These are phyloP conservation scores for Somion occarium DNA, from an alignment of 1,284 basidiomycete species.

Conservation along the genomic window DNA sequence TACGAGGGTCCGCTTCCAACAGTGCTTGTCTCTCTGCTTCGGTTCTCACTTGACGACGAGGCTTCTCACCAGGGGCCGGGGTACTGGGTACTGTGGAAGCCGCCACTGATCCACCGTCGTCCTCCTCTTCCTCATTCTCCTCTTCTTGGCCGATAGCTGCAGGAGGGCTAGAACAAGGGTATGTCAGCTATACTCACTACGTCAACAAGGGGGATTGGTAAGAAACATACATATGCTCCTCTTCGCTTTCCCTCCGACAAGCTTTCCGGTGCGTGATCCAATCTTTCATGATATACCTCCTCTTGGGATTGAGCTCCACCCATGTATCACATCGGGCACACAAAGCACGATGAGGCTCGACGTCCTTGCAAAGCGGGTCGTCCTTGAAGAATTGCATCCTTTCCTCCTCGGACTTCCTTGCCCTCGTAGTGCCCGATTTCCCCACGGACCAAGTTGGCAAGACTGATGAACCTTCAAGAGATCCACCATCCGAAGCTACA, in stretches of 20 bases:
- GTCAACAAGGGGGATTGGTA: not conserved
- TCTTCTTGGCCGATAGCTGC: not conserved
- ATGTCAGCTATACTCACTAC: not conserved
- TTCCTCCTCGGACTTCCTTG: constrained; percentile 50
- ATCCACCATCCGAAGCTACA: not conserved
- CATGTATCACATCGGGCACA: constrained; percentile 52
- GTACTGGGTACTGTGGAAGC: not conserved
- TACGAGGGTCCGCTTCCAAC: constrained; percentile 48
- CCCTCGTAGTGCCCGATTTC: not conserved
- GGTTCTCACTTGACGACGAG: constrained; percentile 17
- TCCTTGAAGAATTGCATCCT: constrained; percentile 57
- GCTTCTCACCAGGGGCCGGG: not conserved
- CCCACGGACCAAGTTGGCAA: not conserved
- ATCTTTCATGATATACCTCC: constrained; percentile 49
- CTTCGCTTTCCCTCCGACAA: constrained; percentile 24
- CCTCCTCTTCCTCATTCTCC: not conserved
- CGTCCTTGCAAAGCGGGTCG: constrained; percentile 47
- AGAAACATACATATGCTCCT: not conserved
- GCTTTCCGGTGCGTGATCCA: constrained; percentile 53
- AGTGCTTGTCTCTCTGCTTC: constrained; percentile 44
- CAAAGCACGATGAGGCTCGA: constrained; percentile 49
- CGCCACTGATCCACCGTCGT: not conserved
- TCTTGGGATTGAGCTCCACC: constrained; percentile 47
- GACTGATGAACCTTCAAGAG: not conserved
- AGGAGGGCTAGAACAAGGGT: not conserved